These are phyloP conservation scores for Francoa sonchifolia DNA, from an alignment of 441 rosid species.

Conservation along the genomic window DNA sequence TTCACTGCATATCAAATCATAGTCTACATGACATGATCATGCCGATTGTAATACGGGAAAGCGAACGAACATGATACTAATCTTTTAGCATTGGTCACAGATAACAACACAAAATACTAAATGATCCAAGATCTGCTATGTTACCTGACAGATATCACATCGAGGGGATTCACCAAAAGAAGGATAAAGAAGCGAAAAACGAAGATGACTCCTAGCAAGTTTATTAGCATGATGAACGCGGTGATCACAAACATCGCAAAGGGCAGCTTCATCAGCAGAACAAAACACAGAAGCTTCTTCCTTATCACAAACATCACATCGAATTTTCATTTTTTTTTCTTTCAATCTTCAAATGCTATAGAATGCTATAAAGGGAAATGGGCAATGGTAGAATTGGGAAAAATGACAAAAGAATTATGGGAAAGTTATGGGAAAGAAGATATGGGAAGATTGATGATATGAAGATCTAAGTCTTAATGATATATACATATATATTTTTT, in stretches of 20 bases:
- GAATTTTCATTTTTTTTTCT: constrained; percentile 49
- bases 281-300: constrained; percentile 66
- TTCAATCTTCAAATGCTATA: background rate
- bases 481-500: too few relatives aligned
- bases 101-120: too few relatives aligned
- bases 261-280: constrained; percentile 88
- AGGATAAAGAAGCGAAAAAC: constrained; percentile 54
- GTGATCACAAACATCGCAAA: constrained; percentile 61
- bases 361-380: background rate
- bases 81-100: too few relatives aligned
- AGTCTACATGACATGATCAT: too few relatives aligned
- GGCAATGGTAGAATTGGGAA: background rate
- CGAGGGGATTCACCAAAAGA: constrained; percentile 41
- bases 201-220: constrained; percentile 58
- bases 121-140: background rate
- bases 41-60: too few relatives aligned
- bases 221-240: constrained; percentile 70
- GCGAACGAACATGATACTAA: too few relatives aligned
- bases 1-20: too few relatives aligned
- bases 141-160: constrained; percentile 82
- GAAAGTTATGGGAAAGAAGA: background rate
- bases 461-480: too few relatives aligned
- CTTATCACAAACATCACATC: constrained; percentile 67
- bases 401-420: background rate
- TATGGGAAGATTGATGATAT: background rate